A percentile compares a stretch with the other conserved stretches of the same genome.
phyloP scores from a whole-genome alignment of 768 basidiomycete genomes.

The Cubamyces lactineus region DNA sequence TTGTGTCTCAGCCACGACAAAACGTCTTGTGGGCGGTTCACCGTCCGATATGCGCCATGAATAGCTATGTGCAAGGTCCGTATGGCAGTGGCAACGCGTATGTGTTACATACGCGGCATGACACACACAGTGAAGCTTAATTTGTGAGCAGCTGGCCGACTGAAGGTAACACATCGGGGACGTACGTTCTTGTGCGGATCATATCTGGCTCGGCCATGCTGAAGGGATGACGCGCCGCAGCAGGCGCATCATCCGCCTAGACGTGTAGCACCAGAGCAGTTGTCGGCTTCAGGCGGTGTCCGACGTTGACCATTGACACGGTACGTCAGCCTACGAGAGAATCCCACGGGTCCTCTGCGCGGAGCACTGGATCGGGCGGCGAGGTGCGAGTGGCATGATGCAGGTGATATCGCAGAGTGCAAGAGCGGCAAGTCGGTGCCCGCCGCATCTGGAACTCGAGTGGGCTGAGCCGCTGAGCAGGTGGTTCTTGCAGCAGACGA shows the following conservation, averaged over 20 bases:
- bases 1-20: no score
- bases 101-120: no score
- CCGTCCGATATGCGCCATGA: no score
- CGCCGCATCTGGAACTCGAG: neutral
- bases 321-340: neutral
- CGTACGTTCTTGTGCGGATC: neutral
- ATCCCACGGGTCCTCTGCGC: neutral
- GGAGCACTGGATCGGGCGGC: neutral
- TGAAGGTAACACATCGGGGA: no score
- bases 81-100: no score
- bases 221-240: neutral
- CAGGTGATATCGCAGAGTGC: neutral
- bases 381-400: neutral
- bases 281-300: neutral
- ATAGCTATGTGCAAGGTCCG: no score
- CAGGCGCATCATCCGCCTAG: slow-evolving; percentile 4
- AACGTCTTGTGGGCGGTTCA: no score
- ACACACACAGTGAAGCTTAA: no score
- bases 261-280: no score
- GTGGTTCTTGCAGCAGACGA: neutral
- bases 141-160: no score
- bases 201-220: neutral
- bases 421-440: neutral
- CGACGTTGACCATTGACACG: neutral
- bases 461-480: neutral